A percentile compares a stretch with the other conserved stretches of the same genome.
Evolutionary conservation across 495 filamentous ascomycete species (phyloP).

Genomic region (Penicillium turbatum): DNA sequence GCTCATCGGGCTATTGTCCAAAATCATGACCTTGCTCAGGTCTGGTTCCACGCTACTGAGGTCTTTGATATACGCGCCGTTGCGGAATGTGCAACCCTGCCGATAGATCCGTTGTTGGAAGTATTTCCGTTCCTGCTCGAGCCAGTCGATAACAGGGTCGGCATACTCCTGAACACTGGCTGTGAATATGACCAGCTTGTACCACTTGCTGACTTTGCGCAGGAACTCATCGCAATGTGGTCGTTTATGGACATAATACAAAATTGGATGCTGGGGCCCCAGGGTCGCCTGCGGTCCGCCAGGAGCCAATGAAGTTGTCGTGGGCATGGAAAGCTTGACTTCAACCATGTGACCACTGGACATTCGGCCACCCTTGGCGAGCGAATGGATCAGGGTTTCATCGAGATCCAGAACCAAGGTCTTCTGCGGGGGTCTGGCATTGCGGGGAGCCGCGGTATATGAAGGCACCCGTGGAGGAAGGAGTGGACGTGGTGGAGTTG

Average conservation of each 20-base stretch:
- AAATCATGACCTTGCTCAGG: slow-evolving; percentile 93
- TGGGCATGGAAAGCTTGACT: slow-evolving; percentile 72
- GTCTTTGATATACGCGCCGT: slow-evolving; percentile 97
- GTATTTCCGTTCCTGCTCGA: slow-evolving; percentile 93
- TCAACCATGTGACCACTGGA: slow-evolving; percentile 98
- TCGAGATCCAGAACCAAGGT: slow-evolving; percentile 94
- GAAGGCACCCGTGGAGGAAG: slow-evolving; percentile 83
- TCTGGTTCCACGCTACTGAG: slow-evolving; percentile 93
- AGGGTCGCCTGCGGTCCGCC: slow-evolving; percentile 59
- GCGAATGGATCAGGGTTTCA: slow-evolving; percentile 94
- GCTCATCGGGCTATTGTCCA: slow-evolving; percentile 96
- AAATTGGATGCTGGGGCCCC: slow-evolving; percentile 87
- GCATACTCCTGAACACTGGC: slow-evolving; percentile 98
- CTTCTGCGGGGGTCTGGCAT: slow-evolving; percentile 60
- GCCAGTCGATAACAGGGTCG: slow-evolving; percentile 97
- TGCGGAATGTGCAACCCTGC: slow-evolving; percentile 92
- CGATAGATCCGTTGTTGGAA: slow-evolving; percentile 89
- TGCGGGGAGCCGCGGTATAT: slow-evolving; percentile 55
- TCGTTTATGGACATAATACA: slow-evolving; percentile 98
- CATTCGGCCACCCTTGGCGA: slow-evolving; percentile 94
- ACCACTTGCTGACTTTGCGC: slow-evolving; percentile 94
- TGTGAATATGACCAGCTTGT: slow-evolving; percentile 95
- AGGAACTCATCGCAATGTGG: slow-evolving; percentile 97
- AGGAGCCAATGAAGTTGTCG: slow-evolving; percentile 55
- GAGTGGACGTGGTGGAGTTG: slow-evolving; percentile 81